Base-by-base conservation (phyloP, 2,329 filamentous ascomycete genomes). In the Chaetomiaceae sp. region DNA sequence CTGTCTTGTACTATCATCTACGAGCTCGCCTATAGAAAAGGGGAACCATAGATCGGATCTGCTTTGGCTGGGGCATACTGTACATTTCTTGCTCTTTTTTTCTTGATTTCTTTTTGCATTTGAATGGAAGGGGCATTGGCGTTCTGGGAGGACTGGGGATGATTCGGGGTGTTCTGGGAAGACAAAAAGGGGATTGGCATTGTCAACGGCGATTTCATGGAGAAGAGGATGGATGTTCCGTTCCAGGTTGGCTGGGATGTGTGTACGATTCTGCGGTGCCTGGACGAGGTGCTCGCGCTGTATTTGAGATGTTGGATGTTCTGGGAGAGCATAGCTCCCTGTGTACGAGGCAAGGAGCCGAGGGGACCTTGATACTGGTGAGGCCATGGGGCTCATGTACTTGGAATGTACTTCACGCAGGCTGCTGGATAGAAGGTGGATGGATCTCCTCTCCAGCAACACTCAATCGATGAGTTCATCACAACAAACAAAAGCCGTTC, bases 371-470 rank as follows among this genome's bases (percentile, higher is more conserved):
- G n/a, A 17, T 9, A 12, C 22, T 33, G 25, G 33, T 33, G 25
- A n/a, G 33, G 1, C 33, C 14, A 3, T 12, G 33, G 33, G 29
- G n/a, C n/a, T n/a, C n/a, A n/a, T n/a, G n/a, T n/a, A 20, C 36
- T 20, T 31, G 27, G 36, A 17, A 3, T 20, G 15, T 2, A 6
- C 36, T 19, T 38, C 8, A 2, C 5, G 14, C 23, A 11, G 25
- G 7, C 8, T 23, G 25, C 19, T 23, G 31, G 19, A 34, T 22
- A 20, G 12, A 34, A 14, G 38, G 22, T 25, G 20, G 40, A 51
- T 39, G 42, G n/a, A 37, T 54, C 51, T 49, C 51, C 27, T 38
- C 51, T 54, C 51, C 40, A 29, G 39, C 17, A 25, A 48, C 11
- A 31, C 19, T 39, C 15, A 39, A 48, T 38, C 17, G 45, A 53